A percentile compares a stretch with the other conserved stretches of the same genome.
Evolutionary conservation across 352 stramenopile genomes (phyloP).

Genomic region (Phytophthora fragariaefolia): DNA sequence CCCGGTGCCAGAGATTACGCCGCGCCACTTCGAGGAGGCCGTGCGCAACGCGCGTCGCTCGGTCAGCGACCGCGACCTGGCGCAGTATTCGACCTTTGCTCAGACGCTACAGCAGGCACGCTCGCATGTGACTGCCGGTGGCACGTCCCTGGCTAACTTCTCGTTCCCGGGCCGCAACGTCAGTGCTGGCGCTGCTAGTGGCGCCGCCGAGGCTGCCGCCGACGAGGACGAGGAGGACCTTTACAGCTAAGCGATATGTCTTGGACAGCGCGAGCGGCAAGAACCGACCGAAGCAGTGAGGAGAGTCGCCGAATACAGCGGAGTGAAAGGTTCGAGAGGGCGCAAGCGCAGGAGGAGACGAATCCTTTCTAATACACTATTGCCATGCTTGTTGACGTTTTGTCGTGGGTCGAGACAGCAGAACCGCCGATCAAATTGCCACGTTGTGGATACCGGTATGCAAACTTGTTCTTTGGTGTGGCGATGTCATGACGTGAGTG

Average conservation of each 20-base stretch:
- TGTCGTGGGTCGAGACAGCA: too few species aligned
- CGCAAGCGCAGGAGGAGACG: slow-evolving; percentile 21
- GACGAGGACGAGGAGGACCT: slow-evolving; percentile 98
- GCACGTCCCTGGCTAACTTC: slow-evolving; percentile 96
- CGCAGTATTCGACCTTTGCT: slow-evolving; percentile 89
- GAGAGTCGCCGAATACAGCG: slow-evolving; percentile 23
- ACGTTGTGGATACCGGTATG: too few species aligned
- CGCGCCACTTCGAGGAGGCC: slow-evolving; percentile 97
- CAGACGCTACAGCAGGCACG: slow-evolving; percentile 96
- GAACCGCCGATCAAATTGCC: too few species aligned
- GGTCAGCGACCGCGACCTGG: slow-evolving; percentile 98
- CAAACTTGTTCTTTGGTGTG: too few species aligned
- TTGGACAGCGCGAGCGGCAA: slow-evolving; percentile 17
- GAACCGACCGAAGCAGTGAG: slow-evolving; percentile 29
- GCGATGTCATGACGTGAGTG: too few species aligned
- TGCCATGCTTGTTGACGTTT: slow-evolving; percentile 31
- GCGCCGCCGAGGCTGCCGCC: slow-evolving; percentile 73
- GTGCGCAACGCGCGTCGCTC: slow-evolving; percentile 97
- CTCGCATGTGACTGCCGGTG: slow-evolving; percentile 93
- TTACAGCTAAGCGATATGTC: slow-evolving; percentile 91
- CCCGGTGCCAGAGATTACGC: slow-evolving; percentile 95
- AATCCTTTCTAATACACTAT: slow-evolving; percentile 41
- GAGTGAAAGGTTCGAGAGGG: slow-evolving; percentile 23
- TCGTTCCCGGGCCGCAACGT: slow-evolving; percentile 91
- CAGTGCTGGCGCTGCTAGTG: slow-evolving; percentile 48